Evolutionary conservation across 306 rosid species (phyloP), one percentile per base, ranked within the genome.

Genomic region (Castanopsis chinensis): DNA sequence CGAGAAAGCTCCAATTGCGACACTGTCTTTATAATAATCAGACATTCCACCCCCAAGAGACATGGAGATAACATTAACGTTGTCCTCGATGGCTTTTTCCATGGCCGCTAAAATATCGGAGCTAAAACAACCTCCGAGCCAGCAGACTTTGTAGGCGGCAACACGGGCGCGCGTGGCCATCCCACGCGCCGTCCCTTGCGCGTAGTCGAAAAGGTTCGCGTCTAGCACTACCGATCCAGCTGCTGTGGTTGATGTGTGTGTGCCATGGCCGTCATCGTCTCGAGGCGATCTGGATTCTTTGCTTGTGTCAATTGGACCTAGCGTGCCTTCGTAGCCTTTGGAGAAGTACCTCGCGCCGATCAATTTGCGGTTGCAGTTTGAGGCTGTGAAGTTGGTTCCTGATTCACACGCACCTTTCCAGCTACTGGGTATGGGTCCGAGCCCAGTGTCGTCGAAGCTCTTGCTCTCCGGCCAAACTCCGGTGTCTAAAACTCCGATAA

Each of bases 391-490:
- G 79, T 91, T 91, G 1, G 87, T 72, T 9, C 97, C 94, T 0
- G 72, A 73, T 79, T 89, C 90, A 28, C 98, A 94, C 55, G 56
- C 67, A 2, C 98, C 98, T 69, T 84, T 92, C 98, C 98, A 94
- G 28, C 56, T 71, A 6, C 27, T 63, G 1, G 98, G 97, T 14
- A 90, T 80, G 27, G 97, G 93, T 67, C 91, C 93, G 1, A 88
- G 74, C 5, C 90, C 91, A 0, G 85, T 49, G 45, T 92, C 98
- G 28, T 87, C 87, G 17, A 91, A 91, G 84, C 98, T 94, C 82
- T 92, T 92, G 83, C 97, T 94, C 75, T 94, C 97, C 1, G 97
- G 98, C 97, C 93, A 92, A 49, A 94, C 78, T 0, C 97, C 98
- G 0, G 94, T 91, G 75, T 94, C 98, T 19, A 94, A 57, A 13